Base-by-base conservation (phyloP, 805 yeast species). In the Lipomyces sp. region DNA sequence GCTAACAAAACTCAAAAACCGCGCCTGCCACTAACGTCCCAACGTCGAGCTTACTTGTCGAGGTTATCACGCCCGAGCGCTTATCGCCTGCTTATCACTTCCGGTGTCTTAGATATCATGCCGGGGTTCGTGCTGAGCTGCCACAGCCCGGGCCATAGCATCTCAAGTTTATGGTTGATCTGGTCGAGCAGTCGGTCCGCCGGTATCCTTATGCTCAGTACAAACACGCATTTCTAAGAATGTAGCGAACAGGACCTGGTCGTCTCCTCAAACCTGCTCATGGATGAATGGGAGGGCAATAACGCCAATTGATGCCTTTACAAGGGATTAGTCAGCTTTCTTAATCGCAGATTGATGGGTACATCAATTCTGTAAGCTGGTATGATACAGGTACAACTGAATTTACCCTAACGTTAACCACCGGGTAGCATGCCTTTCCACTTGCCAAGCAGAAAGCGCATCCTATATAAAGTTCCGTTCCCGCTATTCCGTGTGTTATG, bases 11-110 rank as follows among this genome's bases (percentile, higher is more conserved):
- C 51, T 5, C 32, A 53, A 53, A 53, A n/a, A 7, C 24, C 24
- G 24, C 24, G 24, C 24, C 24, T 24, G 24, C 24, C 24, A 24
- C 24, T 24, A 24, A 24, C 24, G 24, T 24, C 24, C 24, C 24
- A 24, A n/a, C n/a, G 57, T n/a, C 35, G 6, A 29, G 35, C 30
- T 53, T 33, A 33, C 1, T 7, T 29, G n/a, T n/a, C n/a, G n/a
- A 53, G 57, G 39, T 53, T 53, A 53, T 53, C 57, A 53, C 33
- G n/a, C 32, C 57, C 32, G 57, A 33, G n/a, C 57, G 57, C 57
- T 7, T 53, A 53, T 53, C 57, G 18, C 18, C 24, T 7, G 4
- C 57, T 53, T 53, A 53, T 53, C 57, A 53, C 30, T 35, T 33
- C 57, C 57, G 18, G 57, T 6, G 2, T 53, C 57, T 53, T 53